Evolutionary conservation across 2,329 filamentous ascomycete species (phyloP).

Genomic region (Monosporascus ibericus): DNA sequence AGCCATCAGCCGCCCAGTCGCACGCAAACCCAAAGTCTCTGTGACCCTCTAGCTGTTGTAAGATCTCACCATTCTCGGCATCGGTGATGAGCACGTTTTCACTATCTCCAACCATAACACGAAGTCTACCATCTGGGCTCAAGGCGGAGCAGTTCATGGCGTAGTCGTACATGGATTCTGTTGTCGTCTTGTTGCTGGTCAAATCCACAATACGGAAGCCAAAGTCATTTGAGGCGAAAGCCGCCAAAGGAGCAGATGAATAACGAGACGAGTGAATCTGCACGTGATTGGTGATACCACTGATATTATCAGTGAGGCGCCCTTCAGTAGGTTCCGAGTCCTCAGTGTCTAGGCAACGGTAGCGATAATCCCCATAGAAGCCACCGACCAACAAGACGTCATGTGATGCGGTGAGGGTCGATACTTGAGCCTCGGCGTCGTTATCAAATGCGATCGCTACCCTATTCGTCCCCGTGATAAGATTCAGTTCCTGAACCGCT

Average conservation of each 20-base stretch:
- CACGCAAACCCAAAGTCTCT: constrained; percentile 69
- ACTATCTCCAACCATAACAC: constrained; percentile 67
- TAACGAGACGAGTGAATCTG: constrained; percentile 49
- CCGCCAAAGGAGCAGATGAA: constrained; percentile 46
- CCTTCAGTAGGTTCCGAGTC: constrained; percentile 34
- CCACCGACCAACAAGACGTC: constrained; percentile 55
- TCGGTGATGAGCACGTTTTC: constrained; percentile 61
- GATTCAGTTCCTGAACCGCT: constrained; percentile 47
- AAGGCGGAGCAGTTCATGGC: constrained; percentile 69
- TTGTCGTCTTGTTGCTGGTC: constrained; percentile 51
- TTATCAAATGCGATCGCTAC: constrained; percentile 38
- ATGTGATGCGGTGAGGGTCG: constrained; percentile 45
- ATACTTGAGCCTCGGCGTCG: constrained; percentile 35
- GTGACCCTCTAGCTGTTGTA: constrained; percentile 56
- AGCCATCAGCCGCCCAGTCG: constrained; percentile 73
- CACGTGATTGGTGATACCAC: constrained; percentile 61
- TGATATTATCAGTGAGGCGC: constrained; percentile 39
- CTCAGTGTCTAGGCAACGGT: constrained; percentile 39
- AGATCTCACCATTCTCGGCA: constrained; percentile 56
- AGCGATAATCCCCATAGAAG: constrained; percentile 50
- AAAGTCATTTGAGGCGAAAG: constrained; percentile 58
- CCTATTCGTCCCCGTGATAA: constrained; percentile 39
- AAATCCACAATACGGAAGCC: constrained; percentile 55
- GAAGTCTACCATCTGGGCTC: constrained; percentile 64
- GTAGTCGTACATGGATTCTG: constrained; percentile 46